These are phyloP conservation scores for Ambrosia hybrid DNA, from an alignment of 140 eudicot species.

Conservation along the genomic window DNA sequence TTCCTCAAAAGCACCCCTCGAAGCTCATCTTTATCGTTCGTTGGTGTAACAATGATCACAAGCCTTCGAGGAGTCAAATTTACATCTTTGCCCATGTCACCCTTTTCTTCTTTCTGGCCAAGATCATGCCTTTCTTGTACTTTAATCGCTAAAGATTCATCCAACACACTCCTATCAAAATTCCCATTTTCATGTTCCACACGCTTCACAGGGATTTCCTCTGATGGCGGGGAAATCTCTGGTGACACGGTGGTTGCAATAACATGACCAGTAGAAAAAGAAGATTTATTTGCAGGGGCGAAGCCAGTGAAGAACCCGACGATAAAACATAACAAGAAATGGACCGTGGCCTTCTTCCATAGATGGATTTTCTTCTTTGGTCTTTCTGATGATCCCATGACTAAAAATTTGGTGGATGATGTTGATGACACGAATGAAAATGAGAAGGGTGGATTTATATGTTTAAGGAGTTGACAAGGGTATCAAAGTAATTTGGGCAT, in stretches of 20 bases:
- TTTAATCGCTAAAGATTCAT: conserved; percentile 36
- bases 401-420: conserved; percentile 6
- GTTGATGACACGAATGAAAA: conserved; percentile 10
- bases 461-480: conserved; percentile 25
- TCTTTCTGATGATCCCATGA: conserved; percentile 78
- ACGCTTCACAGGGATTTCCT: conserved; percentile 25
- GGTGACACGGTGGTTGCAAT: conserved; percentile 34
- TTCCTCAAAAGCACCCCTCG: conserved; percentile 60
- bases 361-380: conserved; percentile 64
- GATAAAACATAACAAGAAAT: conserved; percentile 75
- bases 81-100: conserved; percentile 18
- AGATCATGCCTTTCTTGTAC: conserved; percentile 23
- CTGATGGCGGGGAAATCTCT: conserved; percentile 42
- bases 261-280: conserved; percentile 17
- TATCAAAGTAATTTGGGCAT: conserved; percentile 20
- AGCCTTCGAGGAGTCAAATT: conserved; percentile 48
- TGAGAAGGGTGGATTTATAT: conserved; percentile 26
- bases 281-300: conserved; percentile 69
- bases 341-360: conserved; percentile 88
- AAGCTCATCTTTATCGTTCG: conserved; percentile 51
- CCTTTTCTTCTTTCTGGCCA: conserved; percentile 12
- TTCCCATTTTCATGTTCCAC: conserved; percentile 22
- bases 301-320: conserved; percentile 93
- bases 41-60: conserved; percentile 79
- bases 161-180: conserved; percentile 43